Evolutionary conservation across 768 basidiomycete genomes (phyloP).

Genomic region (Rhizopogon vulgaris): DNA sequence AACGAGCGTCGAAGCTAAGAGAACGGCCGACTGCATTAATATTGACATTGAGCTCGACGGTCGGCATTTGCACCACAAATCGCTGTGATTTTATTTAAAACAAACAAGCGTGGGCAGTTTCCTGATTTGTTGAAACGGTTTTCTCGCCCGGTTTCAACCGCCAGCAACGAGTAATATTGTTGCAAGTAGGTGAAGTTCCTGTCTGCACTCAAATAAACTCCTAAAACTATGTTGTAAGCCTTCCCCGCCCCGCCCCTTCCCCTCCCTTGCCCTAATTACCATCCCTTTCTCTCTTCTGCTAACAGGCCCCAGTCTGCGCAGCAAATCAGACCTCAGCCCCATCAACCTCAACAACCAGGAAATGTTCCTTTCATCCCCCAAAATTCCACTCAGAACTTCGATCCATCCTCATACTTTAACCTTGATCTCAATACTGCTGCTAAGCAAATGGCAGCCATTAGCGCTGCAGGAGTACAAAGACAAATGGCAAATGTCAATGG

Average conservation of each 20-base stretch:
- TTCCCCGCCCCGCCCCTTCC: neutral
- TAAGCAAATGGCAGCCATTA: conserved; percentile 80
- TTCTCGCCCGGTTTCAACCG: neutral
- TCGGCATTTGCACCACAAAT: conserved; percentile 4
- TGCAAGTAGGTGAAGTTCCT: conserved; percentile 1
- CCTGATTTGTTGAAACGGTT: conserved; percentile 1
- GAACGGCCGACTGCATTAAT: too few species aligned
- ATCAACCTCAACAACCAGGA: conserved; percentile 10
- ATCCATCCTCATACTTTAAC: conserved; percentile 37
- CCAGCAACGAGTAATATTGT: neutral
- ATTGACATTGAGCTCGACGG: neutral
- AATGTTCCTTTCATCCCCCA: conserved; percentile 13
- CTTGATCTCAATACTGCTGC: conserved; percentile 63
- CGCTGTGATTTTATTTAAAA: neutral
- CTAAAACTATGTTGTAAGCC: conserved; percentile 28
- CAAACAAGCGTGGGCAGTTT: neutral
- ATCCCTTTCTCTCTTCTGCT: neutral
- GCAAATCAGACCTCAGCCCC: conserved; percentile 22
- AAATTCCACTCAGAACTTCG: conserved; percentile 17
- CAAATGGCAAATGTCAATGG: conserved; percentile 55
- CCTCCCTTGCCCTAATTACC: neutral
- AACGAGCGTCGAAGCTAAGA: neutral
- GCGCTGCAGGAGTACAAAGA: conserved; percentile 42
- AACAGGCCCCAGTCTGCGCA: conserved; percentile 36
- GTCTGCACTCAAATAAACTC: conserved; percentile 8